Base-by-base conservation (phyloP, 768 basidiomycete genomes). In the Wakefieldia striispora region DNA sequence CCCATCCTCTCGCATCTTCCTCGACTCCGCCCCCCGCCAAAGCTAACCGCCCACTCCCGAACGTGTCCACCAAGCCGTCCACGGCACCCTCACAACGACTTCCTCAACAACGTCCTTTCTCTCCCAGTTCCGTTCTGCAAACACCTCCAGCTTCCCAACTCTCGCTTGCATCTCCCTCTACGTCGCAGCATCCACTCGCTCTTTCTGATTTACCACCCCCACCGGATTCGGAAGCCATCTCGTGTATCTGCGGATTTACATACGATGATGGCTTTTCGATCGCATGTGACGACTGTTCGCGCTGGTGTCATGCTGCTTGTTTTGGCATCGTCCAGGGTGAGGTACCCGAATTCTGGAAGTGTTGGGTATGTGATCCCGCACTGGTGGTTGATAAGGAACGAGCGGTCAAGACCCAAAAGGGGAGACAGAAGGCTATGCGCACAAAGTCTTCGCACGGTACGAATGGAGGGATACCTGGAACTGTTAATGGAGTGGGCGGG, bases 251-350 rank as follows among this genome's bases (percentile, higher is more conserved):
- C 66, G 82, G 81, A 6, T 79, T 79, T 52, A 70, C 75, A 40
- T 76, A 82, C 61, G 91, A 91, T 68, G 90, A 91, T 64, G 91
- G 91, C 19, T 89, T 86, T 65, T 86, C 83, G 10, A 88, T 94
- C 54, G 88, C 86, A 10, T 95, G 92, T 70, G 92, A 94, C 65
- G 64, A 72, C 42, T 95, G 92, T 63, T 78, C 77, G 19, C 78
- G 85, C 34, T 94, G 92, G 91, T 86, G 85, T 57, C 92, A 95
- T 69, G 83, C 80, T 7, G 83, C 81, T 8, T 94, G 93, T 69
- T 88, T 87, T 56, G 79, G 73, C 40, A 83, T 88, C 53, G 69
- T 73, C 12, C 69, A 77, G 45, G 78, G 74, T 4, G 64, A 69
- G 38, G 84, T 88, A 0, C 86, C 88, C 1, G 89, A 92, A 40